phyloP scores from a whole-genome alignment of 2,329 filamentous ascomycete genomes.

The Talaromyces marneffei region DNA sequence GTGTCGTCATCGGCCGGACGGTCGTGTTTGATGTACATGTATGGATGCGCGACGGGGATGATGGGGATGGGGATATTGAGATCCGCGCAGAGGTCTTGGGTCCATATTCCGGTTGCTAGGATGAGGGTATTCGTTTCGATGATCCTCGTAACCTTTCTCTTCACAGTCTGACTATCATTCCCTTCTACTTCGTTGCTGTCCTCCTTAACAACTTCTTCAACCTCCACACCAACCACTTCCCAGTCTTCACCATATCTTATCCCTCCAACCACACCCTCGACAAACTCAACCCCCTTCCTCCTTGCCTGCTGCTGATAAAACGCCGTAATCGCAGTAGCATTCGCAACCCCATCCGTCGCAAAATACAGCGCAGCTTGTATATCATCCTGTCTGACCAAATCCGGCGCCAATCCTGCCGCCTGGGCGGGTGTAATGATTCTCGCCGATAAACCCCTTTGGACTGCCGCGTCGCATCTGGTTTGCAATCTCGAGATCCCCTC shows the following conservation, averaged over 20 bases:
- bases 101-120: slow-evolving; percentile 30
- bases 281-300: slow-evolving; percentile 18
- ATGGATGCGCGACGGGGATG: slow-evolving; percentile 33
- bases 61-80: slow-evolving; percentile 26
- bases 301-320: slow-evolving; percentile 23
- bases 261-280: slow-evolving; percentile 16
- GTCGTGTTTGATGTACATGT: slow-evolving; percentile 25
- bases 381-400: slow-evolving; percentile 23
- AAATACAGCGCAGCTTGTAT: slow-evolving; percentile 22
- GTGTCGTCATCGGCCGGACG: neutral
- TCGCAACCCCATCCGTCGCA: slow-evolving; percentile 25
- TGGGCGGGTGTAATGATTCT: slow-evolving; percentile 21
- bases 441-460: slow-evolving; percentile 19
- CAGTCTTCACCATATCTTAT: slow-evolving; percentile 9
- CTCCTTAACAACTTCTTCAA: slow-evolving; percentile 17
- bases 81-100: slow-evolving; percentile 17
- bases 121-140: slow-evolving; percentile 5
- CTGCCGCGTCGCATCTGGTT: neutral
- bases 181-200: neutral
- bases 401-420: slow-evolving; percentile 23
- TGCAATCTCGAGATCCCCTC: slow-evolving; percentile 17
- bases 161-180: neutral
- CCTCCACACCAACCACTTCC: slow-evolving; percentile 18
- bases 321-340: slow-evolving; percentile 19
- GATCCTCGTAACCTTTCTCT: neutral